Evolutionary conservation across 768 basidiomycete species (phyloP), one percentile per base, ranked within the genome.

Genomic region (Termitomyces sp.): DNA sequence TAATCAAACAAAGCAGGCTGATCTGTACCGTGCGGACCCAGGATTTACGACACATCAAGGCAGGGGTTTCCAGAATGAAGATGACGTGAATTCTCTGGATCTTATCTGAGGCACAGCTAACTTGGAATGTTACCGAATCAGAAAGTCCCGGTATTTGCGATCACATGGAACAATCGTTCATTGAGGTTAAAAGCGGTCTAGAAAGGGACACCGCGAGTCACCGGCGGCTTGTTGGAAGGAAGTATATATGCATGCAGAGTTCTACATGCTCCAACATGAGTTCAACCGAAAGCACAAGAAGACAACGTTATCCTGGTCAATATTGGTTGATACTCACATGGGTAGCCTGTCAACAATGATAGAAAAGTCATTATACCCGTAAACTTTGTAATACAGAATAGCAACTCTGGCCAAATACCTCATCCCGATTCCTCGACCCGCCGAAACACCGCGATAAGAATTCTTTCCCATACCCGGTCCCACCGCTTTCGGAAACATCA

Each of bases 361-460:
- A 39, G 16, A 44, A 18, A 41, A 46, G 31, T 52, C 47, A 50
- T 46, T 47, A 4, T 20, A 53, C 46, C 36, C 8, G 31, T 43
- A 57, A 60, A 62, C 47, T 53, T 53, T 50, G 44, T 49, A 43
- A 47, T 55, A 64, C 58, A 59, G n/a, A 55, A 48, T 37, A 51
- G 32, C 44, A 46, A 6, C 50, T 58, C 44, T 55, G 58, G 39
- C 58, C 43, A 58, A 61, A 60, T 62, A 64, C 59, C 59, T 61
- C 56, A 47, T 53, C 46, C 57, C n/a, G 41, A 48, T 48, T 37
- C 42, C 56, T 24, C 14, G 22, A 36, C 49, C 27, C 26, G 32
- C 32, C n/a, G 12, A 20, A 18, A 20, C 24, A 9, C 51, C 20
- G 51, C 26, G 26, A 52, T 39, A 8, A 47, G 26, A 5, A 59